These are phyloP conservation scores for Orychophragmus violaceus DNA, from an alignment of 345 rosid species.

Conservation along the genomic window DNA sequence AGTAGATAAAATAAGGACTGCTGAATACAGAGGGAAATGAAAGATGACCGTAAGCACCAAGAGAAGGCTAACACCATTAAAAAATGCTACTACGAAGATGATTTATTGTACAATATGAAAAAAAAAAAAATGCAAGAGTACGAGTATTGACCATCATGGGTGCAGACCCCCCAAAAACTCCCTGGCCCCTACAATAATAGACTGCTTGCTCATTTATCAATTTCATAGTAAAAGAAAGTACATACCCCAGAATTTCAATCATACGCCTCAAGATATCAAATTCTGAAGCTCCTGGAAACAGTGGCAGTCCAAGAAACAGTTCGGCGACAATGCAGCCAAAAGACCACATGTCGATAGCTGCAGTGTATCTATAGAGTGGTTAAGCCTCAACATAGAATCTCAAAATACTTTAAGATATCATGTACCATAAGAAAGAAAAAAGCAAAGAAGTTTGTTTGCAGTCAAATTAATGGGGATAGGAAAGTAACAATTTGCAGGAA, in stretches of 20 bases:
- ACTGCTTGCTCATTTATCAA: not conserved
- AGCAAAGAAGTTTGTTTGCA: not conserved
- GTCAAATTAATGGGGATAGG: not conserved
- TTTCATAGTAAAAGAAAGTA: conserved; percentile 16
- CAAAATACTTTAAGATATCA: not conserved
- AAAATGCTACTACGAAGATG: not conserved
- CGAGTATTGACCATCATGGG: not conserved
- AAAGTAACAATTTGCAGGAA: conserved; percentile 7
- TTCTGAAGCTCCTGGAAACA: conserved; percentile 99
- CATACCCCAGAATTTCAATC: conserved; percentile 88
- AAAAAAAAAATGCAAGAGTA: conserved; percentile 1
- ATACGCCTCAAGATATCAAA: conserved; percentile 91
- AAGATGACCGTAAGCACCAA: not conserved
- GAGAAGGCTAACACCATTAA: not conserved
- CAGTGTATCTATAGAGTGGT: conserved; percentile 71
- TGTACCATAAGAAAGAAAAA: not conserved
- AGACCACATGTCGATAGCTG: conserved; percentile 99
- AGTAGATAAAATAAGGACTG: conserved; percentile 6
- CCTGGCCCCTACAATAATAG: not conserved
- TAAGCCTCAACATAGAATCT: conserved; percentile 34
- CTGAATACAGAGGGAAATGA: not conserved
- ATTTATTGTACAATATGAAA: not conserved
- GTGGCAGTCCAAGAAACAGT: conserved; percentile 90
- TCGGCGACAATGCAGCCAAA: conserved; percentile 99
- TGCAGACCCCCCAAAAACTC: not conserved